Base-by-base conservation (phyloP, 208 protist genomes). In the Trypanosoma vivax region DNA sequence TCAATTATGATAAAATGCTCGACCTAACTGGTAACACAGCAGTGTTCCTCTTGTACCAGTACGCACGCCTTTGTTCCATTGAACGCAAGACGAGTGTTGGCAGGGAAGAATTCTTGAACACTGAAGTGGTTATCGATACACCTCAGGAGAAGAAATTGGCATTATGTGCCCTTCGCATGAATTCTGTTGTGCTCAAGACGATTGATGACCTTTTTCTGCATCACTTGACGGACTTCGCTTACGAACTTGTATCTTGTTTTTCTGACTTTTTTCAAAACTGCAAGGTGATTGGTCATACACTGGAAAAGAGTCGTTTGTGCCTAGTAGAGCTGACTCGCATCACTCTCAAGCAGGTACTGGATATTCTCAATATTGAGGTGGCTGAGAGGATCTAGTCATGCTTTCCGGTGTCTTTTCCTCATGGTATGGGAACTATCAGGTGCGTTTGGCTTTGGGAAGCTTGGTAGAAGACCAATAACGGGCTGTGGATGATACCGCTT, bases 21-120 rank as follows among this genome's bases (percentile, higher is more conserved):
- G 81, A 91, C 40, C 66, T 97, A 63, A 84, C 86, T 25, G 97
- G 97, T 53, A 99, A 99, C 73, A 99, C 96, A 13, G 96, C 95
- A 27, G 81, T 96, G 11, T 98, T 98, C 58, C 76, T 99, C 27
- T 81, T 98, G 10, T 99, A 99, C 77, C 88, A 97, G 53, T 98
- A 97, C 71, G 95, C 95, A 11, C 92, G 97, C 55, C 96, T 98
- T 47, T 77, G 67, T 60, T 97, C 94, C 34, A 97, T 99, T 70
- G 66, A 86, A 64, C 82, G 83, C 54, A 95, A 95, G 82, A 85
- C 90, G 27, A 72, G 73, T 31, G 74, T 91, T 11, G 45, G 45
- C 24, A 71, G 78, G 49, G 76, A 81, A 41, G 57, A 91, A 42
- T 43, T 81, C 41, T 37, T 64, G 39, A 60, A 73, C 21, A 57